Base-by-base conservation (phyloP, 2,329 filamentous ascomycete species). In the Drechslerella coelobrocha region DNA sequence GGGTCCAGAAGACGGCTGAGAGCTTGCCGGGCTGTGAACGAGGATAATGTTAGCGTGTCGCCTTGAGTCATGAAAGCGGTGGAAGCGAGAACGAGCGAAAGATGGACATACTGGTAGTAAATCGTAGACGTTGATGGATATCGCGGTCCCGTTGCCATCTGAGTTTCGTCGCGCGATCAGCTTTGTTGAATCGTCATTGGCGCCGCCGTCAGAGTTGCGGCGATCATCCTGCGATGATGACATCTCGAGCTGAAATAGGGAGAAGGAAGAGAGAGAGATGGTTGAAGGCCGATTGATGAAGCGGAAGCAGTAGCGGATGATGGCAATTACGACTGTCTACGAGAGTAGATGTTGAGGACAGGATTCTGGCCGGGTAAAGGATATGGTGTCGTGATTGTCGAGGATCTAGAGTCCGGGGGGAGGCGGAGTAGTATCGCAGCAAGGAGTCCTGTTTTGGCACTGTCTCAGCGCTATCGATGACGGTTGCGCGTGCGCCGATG, bases 91-190 rank as follows among this genome's bases (percentile, higher is more conserved):
- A 39, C 50, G 4, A 17, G 34, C 50, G 4, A 23, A 48, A 73
- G 82, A 74, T 19, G 19, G 17, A 45, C 79, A 68, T 82, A 89
- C 88, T 39, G 89, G 87, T 14, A 92, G 81, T 6, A 92, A 81
- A 78, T 92, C 89, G 76, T 92, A 92, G 76, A 91, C 86, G 76
- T 92, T 87, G 76, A 92, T 91, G 51, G 85, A 80, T 72, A 92
- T 84, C 77, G 91, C 87, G 1, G 88, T 91, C 77, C 89, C 89
- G 74, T 88, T 86, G 79, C 90, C 62, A 85, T 87, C 72, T 88
- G 53, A 59, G 48, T 48, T 60, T 45, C 59, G 26, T 31, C 59
- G 24, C 17, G 31, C 23, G 39, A 71, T 71, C 31, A 71, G 48
- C 29, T 47, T 81, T 77, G 90, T 88, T 48, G 79, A 78, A 47